Evolutionary conservation across 1,139 yeast species (phyloP).

Genomic region (Maudiozyma humilis): DNA sequence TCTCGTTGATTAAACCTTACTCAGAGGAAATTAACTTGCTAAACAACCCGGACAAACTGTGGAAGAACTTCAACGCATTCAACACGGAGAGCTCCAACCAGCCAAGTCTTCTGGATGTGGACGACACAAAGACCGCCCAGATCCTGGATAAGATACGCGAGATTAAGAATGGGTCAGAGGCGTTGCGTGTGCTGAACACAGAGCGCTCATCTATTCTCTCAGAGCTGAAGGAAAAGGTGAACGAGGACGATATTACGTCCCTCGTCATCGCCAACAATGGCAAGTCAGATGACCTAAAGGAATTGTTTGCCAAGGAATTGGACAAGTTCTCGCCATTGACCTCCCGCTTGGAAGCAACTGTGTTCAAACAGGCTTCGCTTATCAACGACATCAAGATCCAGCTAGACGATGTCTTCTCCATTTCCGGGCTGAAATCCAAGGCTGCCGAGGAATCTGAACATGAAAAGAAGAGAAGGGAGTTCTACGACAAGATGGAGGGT

Average conservation of each 20-base stretch:
- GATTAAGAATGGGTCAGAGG: slow-evolving; percentile 42
- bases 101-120: slow-evolving; percentile 55
- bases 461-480: slow-evolving; percentile 34
- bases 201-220: slow-evolving; percentile 56
- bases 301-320: slow-evolving; percentile 64
- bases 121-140: slow-evolving; percentile 36
- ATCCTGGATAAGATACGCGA: slow-evolving; percentile 28
- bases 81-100: slow-evolving; percentile 24
- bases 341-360: slow-evolving; percentile 58
- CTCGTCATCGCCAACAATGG: slow-evolving; percentile 62
- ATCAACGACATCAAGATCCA: slow-evolving; percentile 48
- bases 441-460: slow-evolving; percentile 34
- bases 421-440: slow-evolving; percentile 33
- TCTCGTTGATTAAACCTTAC: slow-evolving; percentile 35
- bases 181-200: slow-evolving; percentile 42
- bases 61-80: slow-evolving; percentile 26
- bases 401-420: slow-evolving; percentile 50
- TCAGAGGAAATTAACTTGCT: slow-evolving; percentile 34
- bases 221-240: slow-evolving; percentile 63
- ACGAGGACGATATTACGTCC: slow-evolving; percentile 79
- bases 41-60: slow-evolving; percentile 29
- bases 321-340: slow-evolving; percentile 68
- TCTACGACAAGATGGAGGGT: slow-evolving; percentile 41
- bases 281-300: slow-evolving; percentile 44
- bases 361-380: slow-evolving; percentile 52